Evolutionary conservation across 371 early-diverging fungal genomes (phyloP), one percentile per base, ranked within the genome.

Genomic region (Massospora cicadina): DNA sequence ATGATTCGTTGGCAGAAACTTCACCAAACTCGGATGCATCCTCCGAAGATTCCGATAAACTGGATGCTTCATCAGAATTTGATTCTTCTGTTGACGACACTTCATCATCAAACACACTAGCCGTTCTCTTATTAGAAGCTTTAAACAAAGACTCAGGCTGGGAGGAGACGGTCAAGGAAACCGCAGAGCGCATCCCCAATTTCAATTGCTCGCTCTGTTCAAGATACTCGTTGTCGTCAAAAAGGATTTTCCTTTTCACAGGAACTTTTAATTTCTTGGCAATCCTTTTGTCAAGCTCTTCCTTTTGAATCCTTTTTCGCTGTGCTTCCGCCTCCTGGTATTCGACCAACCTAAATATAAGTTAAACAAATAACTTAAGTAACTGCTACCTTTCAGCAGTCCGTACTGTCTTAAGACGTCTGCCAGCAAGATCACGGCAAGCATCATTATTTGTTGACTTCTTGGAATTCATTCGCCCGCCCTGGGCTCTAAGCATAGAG

Each of bases 381-480:
- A 23, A 24, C 30, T 33, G 69, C 73, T 77, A 88, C 88, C 79
- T 82, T 75, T 90, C 87, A 32, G 93, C 91, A 54, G 89, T 93
- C 66, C 90, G 92, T 17, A 92, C 83, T 1, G 90, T 87, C 70
- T 87, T 83, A 26, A 96, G 79, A 26, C 98, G 77, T 54, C 93
- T 75, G 0, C 97, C 97, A 60, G 85, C 84, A 58, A 95, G 77
- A 76, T 97, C 97, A 43, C 98, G 77, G 74, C 96, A 96, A 5
- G 87, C 85, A 68, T 97, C 98, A 64, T 81, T 88, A 74, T 91
- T 93, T 30, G 90, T 91, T 0, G 93, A 85, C 69, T 91, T 91
- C 70, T 89, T 84, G 10, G 87, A 81, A 60, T 89, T 81, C 92
- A 91, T 93, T 33, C 86, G 81, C 31, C 87, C 94, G 68, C 96